These are phyloP conservation scores for Rhododendron griersonianum DNA, from an alignment of 148 eudicot genomes.

Conservation along the genomic window DNA sequence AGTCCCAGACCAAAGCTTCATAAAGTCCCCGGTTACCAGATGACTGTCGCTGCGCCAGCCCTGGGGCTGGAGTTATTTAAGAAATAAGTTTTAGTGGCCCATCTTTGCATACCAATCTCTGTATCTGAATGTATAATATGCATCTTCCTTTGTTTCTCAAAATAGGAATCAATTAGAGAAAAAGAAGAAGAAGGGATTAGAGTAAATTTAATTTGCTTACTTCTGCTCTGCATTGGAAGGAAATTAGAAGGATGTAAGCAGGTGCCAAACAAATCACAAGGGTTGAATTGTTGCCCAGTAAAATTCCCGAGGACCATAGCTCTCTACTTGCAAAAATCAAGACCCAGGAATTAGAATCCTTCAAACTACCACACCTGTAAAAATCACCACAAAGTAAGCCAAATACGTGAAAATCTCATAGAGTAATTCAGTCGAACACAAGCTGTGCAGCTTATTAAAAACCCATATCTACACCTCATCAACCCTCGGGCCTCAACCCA, in stretches of 20 bases:
- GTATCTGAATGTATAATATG: neutral
- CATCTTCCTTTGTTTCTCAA: neutral
- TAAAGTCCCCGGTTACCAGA: neutral
- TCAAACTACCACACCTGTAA: neutral
- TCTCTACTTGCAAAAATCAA: neutral
- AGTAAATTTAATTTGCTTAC: slow-evolving; percentile 21
- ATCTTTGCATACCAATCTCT: neutral
- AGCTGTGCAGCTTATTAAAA: neutral
- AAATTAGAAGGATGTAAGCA: slow-evolving; percentile 7
- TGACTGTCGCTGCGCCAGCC: neutral
- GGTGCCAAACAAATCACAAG: slow-evolving; percentile 30
- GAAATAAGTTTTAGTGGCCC: neutral
- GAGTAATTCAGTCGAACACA: neutral
- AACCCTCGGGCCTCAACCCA: neutral
- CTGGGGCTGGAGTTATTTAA: no score
- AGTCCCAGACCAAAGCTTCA: neutral
- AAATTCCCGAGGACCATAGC: slow-evolving; percentile 15
- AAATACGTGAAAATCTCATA: neutral
- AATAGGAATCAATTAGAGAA: neutral
- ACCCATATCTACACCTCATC: neutral
- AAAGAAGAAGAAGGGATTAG: neutral
- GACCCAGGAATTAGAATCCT: neutral
- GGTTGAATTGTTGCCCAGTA: slow-evolving; percentile 21
- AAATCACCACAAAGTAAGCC: neutral
- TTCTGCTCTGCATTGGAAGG: slow-evolving; percentile 27